phyloP scores from a whole-genome alignment of 1,284 basidiomycete genomes.

The Phellinidium pouzarii region DNA sequence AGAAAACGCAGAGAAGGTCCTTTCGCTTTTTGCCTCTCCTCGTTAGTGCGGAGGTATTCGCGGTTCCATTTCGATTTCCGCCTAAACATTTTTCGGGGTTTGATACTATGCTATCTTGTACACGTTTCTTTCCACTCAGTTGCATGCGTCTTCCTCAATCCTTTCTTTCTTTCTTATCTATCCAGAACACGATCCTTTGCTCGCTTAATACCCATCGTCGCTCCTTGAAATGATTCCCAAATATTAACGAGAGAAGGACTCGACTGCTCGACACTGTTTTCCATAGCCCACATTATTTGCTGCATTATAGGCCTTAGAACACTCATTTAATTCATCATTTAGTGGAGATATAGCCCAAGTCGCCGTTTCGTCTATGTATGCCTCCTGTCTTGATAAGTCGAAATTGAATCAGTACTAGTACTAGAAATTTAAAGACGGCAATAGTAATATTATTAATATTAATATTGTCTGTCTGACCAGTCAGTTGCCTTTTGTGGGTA shows the following conservation, averaged over 20 bases:
- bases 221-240: slow-evolving; percentile 1
- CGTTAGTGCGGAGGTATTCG: slow-evolving; percentile 8
- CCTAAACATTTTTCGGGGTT: not conserved
- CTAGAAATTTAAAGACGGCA: not conserved
- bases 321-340: not conserved
- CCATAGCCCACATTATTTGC: not conserved
- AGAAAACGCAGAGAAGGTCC: slow-evolving; percentile 24
- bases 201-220: slow-evolving; percentile 1
- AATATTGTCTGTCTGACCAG: not conserved
- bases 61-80: not conserved
- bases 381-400: not conserved
- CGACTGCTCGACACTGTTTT: not conserved
- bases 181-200: not conserved
- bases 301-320: not conserved
- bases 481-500: not conserved
- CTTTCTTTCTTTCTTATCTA: not conserved
- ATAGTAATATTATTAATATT: too few species aligned
- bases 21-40: slow-evolving; percentile 25
- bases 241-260: not conserved
- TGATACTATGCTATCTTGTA: slow-evolving; percentile 2
- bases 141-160: not conserved
- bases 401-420: not conserved
- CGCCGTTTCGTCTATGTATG: not conserved
- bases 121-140: not conserved
- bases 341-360: not conserved